Conservation (phyloP, 129 eudicot species). For the Oenanthe sinensis region DNA sequence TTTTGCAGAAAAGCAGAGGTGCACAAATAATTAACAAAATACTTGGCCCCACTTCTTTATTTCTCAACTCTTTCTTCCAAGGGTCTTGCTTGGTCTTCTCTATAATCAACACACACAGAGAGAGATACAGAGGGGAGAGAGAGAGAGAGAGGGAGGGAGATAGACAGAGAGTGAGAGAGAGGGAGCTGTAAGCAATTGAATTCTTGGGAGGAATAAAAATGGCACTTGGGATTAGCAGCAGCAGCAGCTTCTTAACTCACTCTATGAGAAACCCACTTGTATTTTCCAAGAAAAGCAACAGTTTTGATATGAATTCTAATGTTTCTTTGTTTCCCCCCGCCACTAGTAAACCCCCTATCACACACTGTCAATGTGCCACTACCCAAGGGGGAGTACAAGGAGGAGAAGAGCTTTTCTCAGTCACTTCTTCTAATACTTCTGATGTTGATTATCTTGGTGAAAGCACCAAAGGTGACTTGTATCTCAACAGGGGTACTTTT, state of each 20-base stretch:
- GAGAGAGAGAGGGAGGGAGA: too few relatives aligned
- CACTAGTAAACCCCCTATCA: neutral
- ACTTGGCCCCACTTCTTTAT: neutral
- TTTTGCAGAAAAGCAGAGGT: conserved; percentile 2
- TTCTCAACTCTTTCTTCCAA: neutral
- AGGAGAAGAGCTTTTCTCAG: conserved; percentile 39
- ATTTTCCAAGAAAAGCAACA: neutral
- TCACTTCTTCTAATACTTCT: conserved; percentile 27
- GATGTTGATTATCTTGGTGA: conserved; percentile 84
- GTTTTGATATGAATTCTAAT: neutral
- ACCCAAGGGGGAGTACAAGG: neutral
- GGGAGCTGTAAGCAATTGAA: neutral
- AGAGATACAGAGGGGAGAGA: neutral
- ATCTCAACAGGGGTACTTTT: conserved; percentile 37
- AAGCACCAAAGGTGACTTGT: conserved; percentile 87
- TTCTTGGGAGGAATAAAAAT: neutral
- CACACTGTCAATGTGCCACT: neutral
- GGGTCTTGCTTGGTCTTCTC: neutral
- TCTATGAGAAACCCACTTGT: neutral
- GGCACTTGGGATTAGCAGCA: conserved; percentile 2
- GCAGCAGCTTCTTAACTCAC: neutral
- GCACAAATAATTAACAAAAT: neutral
- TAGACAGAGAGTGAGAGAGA: too few relatives aligned
- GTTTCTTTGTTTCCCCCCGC: neutral
- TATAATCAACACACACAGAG: too few relatives aligned